Evolutionary conservation across 2,329 filamentous ascomycete species (phyloP).

Genomic region (Colletotrichum chrysophilum): DNA sequence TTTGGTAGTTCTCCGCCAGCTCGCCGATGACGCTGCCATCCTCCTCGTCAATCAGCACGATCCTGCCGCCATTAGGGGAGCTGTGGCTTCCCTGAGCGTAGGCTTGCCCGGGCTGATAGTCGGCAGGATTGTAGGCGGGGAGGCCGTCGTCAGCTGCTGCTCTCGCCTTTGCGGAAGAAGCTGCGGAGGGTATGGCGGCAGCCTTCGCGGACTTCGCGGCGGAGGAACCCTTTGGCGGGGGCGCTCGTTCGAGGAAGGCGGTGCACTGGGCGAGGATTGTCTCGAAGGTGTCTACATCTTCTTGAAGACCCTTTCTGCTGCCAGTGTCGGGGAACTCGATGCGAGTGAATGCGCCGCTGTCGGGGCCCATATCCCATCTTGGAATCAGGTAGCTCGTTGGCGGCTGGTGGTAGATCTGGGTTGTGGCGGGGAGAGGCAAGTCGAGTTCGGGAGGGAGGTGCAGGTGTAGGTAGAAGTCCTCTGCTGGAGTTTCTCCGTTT

Average conservation of each 20-base stretch:
- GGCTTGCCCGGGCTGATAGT: slow-evolving; percentile 80
- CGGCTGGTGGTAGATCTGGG: slow-evolving; percentile 96
- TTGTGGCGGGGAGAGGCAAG: slow-evolving; percentile 90
- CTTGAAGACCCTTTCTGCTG: slow-evolving; percentile 76
- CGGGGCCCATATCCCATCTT: slow-evolving; percentile 89
- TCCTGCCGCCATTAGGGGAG: slow-evolving; percentile 69
- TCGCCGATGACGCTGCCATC: slow-evolving; percentile 96
- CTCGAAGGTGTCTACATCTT: slow-evolving; percentile 95
- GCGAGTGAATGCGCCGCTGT: slow-evolving; percentile 88
- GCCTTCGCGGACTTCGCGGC: neutral
- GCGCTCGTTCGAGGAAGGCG: slow-evolving; percentile 86
- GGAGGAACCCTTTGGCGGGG: slow-evolving; percentile 55
- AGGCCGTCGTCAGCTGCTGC: slow-evolving; percentile 45
- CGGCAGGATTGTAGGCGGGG: slow-evolving; percentile 79
- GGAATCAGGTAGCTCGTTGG: slow-evolving; percentile 93
- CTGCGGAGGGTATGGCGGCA: slow-evolving; percentile 20
- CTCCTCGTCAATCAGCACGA: slow-evolving; percentile 94
- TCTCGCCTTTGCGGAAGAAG: slow-evolving; percentile 27
- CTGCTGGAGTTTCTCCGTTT: slow-evolving; percentile 70
- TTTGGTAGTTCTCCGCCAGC: slow-evolving; percentile 79
- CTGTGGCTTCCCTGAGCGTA: slow-evolving; percentile 72
- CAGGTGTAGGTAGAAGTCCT: slow-evolving; percentile 97
- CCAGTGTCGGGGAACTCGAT: slow-evolving; percentile 86
- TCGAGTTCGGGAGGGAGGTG: slow-evolving; percentile 95
- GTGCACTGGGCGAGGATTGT: slow-evolving; percentile 98